phyloP scores from a whole-genome alignment of 2,329 filamentous ascomycete species.

The Microsporum ferrugineum region DNA sequence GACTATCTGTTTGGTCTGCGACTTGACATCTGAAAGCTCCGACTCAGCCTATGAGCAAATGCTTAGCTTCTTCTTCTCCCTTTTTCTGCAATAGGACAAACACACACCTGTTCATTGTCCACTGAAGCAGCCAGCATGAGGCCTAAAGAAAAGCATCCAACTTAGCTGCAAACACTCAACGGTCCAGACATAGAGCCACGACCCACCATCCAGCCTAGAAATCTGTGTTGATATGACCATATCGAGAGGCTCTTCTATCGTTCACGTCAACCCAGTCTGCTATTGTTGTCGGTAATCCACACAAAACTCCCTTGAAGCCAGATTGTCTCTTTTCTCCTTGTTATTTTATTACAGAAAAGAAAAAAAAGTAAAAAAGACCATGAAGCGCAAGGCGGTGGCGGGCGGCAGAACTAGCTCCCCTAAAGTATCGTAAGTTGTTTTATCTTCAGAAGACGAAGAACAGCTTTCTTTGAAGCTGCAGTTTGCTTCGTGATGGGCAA shows the following conservation, averaged over 20 bases:
- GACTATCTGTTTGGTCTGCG: slow-evolving; percentile 80
- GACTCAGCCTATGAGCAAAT: slow-evolving; percentile 46
- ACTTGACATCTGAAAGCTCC: slow-evolving; percentile 76
- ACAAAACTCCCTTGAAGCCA: background rate
- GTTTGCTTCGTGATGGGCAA: background rate
- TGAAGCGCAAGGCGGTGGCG: slow-evolving; percentile 25
- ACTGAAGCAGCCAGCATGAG: slow-evolving; percentile 90
- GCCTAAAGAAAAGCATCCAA: slow-evolving; percentile 43
- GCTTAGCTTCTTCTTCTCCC: background rate
- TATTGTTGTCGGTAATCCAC: background rate
- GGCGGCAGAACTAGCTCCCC: slow-evolving; percentile 20
- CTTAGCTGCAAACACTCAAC: background rate
- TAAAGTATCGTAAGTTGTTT: background rate
- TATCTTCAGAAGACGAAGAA: background rate
- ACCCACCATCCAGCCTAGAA: slow-evolving; percentile 73
- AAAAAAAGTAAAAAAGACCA: background rate
- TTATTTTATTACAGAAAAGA: background rate
- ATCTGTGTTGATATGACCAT: slow-evolving; percentile 95
- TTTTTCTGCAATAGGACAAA: background rate
- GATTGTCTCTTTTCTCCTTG: background rate
- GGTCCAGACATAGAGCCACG: slow-evolving; percentile 11
- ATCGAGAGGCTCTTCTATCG: background rate
- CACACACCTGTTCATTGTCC: slow-evolving; percentile 66
- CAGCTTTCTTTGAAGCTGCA: background rate
- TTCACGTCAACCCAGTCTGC: background rate